Conservation (phyloP, 2,329 filamentous ascomycete species). For the Juglanconis oblonga region DNA sequence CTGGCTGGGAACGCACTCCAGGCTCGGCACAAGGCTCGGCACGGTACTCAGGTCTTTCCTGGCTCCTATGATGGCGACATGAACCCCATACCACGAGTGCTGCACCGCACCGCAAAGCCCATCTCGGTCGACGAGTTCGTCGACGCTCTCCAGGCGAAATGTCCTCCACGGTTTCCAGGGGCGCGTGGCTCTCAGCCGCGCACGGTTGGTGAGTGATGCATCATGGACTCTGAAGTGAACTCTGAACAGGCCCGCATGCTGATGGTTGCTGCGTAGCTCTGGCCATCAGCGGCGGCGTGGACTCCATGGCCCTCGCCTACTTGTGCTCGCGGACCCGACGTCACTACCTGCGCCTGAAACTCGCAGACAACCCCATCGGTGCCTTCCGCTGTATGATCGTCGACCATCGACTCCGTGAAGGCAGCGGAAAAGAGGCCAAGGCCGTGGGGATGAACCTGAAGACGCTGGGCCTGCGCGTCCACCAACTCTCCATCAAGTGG, state of each 20-base stretch:
- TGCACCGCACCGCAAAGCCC: slow-evolving; percentile 38
- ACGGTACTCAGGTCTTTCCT: not conserved
- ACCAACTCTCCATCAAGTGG: slow-evolving; percentile 48
- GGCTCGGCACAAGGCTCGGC: not conserved
- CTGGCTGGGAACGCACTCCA: too few relatives aligned
- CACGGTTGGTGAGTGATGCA: slow-evolving; percentile 38
- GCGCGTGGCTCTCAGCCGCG: slow-evolving; percentile 32
- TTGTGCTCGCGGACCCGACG: slow-evolving; percentile 57
- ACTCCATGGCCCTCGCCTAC: slow-evolving; percentile 93
- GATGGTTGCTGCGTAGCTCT: slow-evolving; percentile 48
- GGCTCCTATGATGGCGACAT: slow-evolving; percentile 34
- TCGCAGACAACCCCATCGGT: slow-evolving; percentile 44
- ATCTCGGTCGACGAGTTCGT: slow-evolving; percentile 39
- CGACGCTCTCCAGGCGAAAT: slow-evolving; percentile 49
- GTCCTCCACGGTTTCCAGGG: slow-evolving; percentile 47
- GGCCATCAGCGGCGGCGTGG: slow-evolving; percentile 87
- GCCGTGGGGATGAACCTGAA: slow-evolving; percentile 37
- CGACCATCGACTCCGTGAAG: slow-evolving; percentile 55
- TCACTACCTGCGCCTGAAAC: slow-evolving; percentile 30
- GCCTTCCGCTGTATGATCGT: slow-evolving; percentile 48
- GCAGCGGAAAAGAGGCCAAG: slow-evolving; percentile 50
- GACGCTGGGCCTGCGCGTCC: slow-evolving; percentile 31
- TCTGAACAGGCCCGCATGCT: not conserved
- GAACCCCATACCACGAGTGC: slow-evolving; percentile 34
- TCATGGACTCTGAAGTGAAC: not conserved